These are phyloP conservation scores for Paramyrothecium sp. DNA, from an alignment of 2,329 filamentous ascomycete genomes.

Conservation along the genomic window DNA sequence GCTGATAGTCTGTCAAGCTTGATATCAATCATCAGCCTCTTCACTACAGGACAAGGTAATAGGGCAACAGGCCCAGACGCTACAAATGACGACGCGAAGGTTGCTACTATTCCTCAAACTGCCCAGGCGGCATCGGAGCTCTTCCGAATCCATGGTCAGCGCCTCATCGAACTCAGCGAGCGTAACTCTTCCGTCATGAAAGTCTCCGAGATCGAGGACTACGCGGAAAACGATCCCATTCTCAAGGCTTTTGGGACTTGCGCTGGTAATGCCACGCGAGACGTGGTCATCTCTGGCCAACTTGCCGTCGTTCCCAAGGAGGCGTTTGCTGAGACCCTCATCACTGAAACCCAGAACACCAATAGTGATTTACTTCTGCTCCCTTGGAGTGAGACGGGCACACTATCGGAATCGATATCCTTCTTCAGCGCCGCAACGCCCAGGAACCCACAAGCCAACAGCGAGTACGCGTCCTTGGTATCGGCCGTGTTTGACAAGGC, in stretches of 20 bases:
- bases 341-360: constrained; percentile 67
- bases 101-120: not conserved
- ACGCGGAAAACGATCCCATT: constrained; percentile 73
- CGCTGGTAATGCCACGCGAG: constrained; percentile 78
- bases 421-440: constrained; percentile 11
- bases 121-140: too few relatives aligned
- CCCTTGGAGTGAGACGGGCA: constrained; percentile 85
- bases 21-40: constrained; percentile 9
- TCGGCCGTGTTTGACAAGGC: constrained; percentile 11
- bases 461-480: constrained; percentile 10
- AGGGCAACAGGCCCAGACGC: constrained; percentile 6
- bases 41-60: not conserved
- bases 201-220: constrained; percentile 78
- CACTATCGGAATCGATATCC: constrained; percentile 63
- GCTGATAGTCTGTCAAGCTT: constrained; percentile 7
- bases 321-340: constrained; percentile 76
- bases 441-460: constrained; percentile 11
- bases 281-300: constrained; percentile 77
- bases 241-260: constrained; percentile 91
- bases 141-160: constrained; percentile 75
- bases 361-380: constrained; percentile 74
- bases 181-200: constrained; percentile 96
- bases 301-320: constrained; percentile 76
- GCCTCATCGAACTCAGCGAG: constrained; percentile 83
- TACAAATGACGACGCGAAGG: not conserved